Evolutionary conservation across 345 rosid genomes (phyloP).

Genomic region (Salix suchowensis): DNA sequence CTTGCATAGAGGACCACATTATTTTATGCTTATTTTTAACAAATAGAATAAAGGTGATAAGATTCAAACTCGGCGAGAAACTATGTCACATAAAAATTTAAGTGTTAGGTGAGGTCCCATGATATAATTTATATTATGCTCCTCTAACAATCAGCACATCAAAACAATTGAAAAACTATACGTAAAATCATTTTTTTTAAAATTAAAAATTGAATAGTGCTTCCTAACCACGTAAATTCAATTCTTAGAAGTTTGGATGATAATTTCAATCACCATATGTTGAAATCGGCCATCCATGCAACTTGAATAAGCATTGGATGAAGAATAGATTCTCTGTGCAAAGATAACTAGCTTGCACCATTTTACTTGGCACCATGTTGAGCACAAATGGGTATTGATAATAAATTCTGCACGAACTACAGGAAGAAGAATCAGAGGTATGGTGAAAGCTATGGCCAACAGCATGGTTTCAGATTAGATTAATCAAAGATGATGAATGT

Average conservation of each 20-base stretch:
- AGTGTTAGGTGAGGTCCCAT: too few species aligned
- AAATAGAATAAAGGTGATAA: fast-evolving
- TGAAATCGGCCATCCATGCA: background rate
- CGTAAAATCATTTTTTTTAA: too few species aligned
- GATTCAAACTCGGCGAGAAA: too few species aligned
- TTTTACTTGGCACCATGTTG: background rate
- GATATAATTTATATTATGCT: too few species aligned
- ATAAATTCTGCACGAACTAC: background rate
- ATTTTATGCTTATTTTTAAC: too few species aligned
- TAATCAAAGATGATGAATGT: background rate
- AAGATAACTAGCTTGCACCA: background rate
- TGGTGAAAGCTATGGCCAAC: background rate
- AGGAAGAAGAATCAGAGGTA: background rate
- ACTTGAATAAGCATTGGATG: background rate
- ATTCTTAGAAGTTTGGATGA: background rate
- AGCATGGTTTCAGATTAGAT: background rate
- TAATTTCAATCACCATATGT: background rate
- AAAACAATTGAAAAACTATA: too few species aligned
- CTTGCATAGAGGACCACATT: too few species aligned
- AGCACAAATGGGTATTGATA: conserved; percentile 2
- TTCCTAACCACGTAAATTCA: background rate
- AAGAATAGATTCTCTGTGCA: conserved; percentile 13
- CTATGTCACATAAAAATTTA: too few species aligned
- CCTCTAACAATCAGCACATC: too few species aligned
- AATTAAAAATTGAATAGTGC: too few species aligned